These are phyloP conservation scores for Sporisorium sorghi DNA, from an alignment of 1,284 basidiomycete species.

Conservation along the genomic window DNA sequence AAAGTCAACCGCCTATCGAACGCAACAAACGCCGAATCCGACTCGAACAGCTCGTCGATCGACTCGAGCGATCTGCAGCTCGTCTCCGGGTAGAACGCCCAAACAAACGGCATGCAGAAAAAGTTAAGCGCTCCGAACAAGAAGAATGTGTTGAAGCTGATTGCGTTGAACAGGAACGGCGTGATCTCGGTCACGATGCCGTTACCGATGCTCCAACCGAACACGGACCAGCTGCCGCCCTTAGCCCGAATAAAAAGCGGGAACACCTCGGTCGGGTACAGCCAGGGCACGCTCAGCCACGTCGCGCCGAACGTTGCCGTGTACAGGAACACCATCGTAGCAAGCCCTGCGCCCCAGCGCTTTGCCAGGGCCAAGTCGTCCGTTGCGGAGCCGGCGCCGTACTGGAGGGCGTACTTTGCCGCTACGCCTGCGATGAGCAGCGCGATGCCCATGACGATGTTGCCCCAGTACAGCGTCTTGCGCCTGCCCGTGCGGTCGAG, in stretches of 20 bases:
- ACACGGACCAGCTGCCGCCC: constrained; percentile 33
- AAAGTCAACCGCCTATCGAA: constrained; percentile 22
- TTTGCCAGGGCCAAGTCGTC: constrained; percentile 19
- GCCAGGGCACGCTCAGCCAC: constrained; percentile 26
- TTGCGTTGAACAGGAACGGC: constrained; percentile 38
- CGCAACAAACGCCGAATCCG: constrained; percentile 29
- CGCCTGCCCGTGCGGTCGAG: constrained; percentile 28
- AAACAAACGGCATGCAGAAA: constrained; percentile 40
- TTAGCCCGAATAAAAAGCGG: constrained; percentile 35
- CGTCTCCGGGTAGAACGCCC: constrained; percentile 39
- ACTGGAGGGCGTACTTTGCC: constrained; percentile 33
- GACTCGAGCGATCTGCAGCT: constrained; percentile 38
- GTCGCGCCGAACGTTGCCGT: constrained; percentile 25
- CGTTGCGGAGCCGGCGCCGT: constrained; percentile 20
- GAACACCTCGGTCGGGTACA: constrained; percentile 37
- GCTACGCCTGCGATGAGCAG: constrained; percentile 31
- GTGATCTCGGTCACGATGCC: constrained; percentile 41
- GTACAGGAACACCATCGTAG: constrained; percentile 41
- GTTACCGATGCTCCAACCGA: constrained; percentile 34
- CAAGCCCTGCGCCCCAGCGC: constrained; percentile 36
- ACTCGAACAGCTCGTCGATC: constrained; percentile 41
- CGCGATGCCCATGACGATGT: constrained; percentile 31
- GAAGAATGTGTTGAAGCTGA: constrained; percentile 41
- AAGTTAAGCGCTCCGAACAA: constrained; percentile 39
- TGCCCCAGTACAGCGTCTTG: constrained; percentile 27